Evolutionary conservation across 495 filamentous ascomycete species (phyloP).

Genomic region (Neurospora sp.): DNA sequence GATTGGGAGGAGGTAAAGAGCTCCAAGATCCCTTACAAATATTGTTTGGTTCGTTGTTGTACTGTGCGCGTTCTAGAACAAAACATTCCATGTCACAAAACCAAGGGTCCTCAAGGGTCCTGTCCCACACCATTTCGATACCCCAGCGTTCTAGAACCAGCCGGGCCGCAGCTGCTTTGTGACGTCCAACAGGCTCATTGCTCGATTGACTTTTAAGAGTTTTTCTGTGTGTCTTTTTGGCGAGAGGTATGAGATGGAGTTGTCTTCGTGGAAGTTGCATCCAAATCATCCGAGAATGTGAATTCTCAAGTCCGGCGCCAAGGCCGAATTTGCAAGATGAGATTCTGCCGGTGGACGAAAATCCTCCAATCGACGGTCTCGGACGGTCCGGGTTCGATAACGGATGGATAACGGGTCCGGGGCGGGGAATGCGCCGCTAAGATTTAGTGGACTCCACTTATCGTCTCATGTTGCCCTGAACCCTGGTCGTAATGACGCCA

Average conservation of each 20-base stretch:
- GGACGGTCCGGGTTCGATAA: not conserved
- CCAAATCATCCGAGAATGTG: not conserved
- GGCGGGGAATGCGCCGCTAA: not conserved
- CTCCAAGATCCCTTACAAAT: not conserved
- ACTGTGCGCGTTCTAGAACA: not conserved
- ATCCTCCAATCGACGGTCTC: not conserved
- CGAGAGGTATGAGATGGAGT: not conserved
- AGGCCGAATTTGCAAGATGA: not conserved
- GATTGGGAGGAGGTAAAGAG: not conserved
- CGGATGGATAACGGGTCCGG: not conserved
- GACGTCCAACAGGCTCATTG: not conserved
- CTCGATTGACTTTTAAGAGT: not conserved
- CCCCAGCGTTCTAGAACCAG: not conserved
- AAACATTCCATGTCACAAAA: not conserved
- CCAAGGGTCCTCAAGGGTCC: not conserved
- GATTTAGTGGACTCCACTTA: not conserved
- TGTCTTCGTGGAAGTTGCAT: not conserved
- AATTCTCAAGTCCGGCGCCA: not conserved
- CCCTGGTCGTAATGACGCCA: not conserved
- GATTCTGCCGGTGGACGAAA: not conserved
- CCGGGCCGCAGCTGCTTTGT: not conserved
- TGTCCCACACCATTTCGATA: not conserved
- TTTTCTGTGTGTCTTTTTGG: not conserved
- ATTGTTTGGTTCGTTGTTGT: not conserved
- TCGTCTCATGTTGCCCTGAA: not conserved